These are phyloP conservation scores for Cyclotella sp. DNA, from an alignment of 108 stramenopile species.

Conservation along the genomic window DNA sequence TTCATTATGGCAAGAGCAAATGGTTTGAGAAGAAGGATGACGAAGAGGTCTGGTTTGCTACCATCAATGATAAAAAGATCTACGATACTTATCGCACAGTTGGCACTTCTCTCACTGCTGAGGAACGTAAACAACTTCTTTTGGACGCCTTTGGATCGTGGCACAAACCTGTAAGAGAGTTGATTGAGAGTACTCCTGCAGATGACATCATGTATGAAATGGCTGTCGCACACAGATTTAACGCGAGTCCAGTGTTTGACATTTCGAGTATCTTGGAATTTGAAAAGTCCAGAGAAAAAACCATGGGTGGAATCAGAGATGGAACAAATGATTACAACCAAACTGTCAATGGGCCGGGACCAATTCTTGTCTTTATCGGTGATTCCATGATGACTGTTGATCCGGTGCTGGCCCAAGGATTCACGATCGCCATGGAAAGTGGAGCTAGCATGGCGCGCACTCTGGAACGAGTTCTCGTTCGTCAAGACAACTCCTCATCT, in stretches of 20 bases:
- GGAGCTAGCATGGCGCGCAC: slow-evolving; percentile 62
- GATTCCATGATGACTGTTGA: slow-evolving; percentile 90
- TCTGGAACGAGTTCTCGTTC: slow-evolving; percentile 39
- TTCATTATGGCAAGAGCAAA: slow-evolving; percentile 17
- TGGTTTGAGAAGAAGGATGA: slow-evolving; percentile 37
- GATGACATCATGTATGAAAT: slow-evolving; percentile 81
- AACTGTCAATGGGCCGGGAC: slow-evolving; percentile 58
- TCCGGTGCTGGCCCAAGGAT: slow-evolving; percentile 89
- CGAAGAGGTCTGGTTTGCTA: slow-evolving; percentile 88
- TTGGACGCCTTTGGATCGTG: slow-evolving; percentile 76
- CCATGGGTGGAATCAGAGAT: background rate
- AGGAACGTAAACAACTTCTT: slow-evolving; percentile 58
- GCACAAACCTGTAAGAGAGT: slow-evolving; percentile 79
- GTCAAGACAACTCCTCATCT: slow-evolving; percentile 37
- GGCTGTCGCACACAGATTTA: slow-evolving; percentile 78
- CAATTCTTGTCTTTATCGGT: slow-evolving; percentile 76
- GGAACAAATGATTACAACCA: slow-evolving; percentile 1
- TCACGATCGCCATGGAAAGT: slow-evolving; percentile 88
- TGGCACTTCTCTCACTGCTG: slow-evolving; percentile 49
- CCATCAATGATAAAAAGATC: slow-evolving; percentile 65
- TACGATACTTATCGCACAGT: slow-evolving; percentile 34
- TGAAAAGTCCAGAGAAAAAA: slow-evolving; percentile 14
- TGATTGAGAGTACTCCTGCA: slow-evolving; percentile 83
- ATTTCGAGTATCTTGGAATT: slow-evolving; percentile 60
- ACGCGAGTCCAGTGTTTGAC: slow-evolving; percentile 70